Base-by-base conservation (phyloP, 139 green algal genomes). In the Picochlorum sp. region DNA sequence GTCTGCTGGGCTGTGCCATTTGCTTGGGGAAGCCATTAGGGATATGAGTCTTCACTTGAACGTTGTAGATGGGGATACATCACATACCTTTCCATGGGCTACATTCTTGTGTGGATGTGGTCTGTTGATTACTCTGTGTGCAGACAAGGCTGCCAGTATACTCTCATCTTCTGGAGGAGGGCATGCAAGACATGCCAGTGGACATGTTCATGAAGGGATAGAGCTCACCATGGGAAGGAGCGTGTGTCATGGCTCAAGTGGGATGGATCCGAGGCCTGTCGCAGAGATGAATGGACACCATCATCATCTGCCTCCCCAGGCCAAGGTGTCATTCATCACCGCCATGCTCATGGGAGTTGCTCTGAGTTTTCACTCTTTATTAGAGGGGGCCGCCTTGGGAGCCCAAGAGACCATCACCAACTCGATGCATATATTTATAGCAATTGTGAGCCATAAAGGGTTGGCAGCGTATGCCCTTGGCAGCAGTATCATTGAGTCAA, bases 391-490 rank as follows among this genome's bases (percentile, higher is more conserved):
- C 38, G 86, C 86, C 14, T 75, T 92, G 73, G 86, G 86, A 0
- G 86, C 86, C 5, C 86, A 93, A 71, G 49, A 71, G 47, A 82
- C 46, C 32, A 73, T 89, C 52, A 61, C 69, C 20, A 70, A 74
- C 45, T 86, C 82, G 13, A 30, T 84, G 16, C 82, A 93, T 67
- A 90, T 93, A 64, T 88, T 93, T 71, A 77, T 93, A 34, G 86
- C 86, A 20, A 90, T 93, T 46, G 78, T 71, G 16, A 78, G 75
- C 30, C 84, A 89, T 64, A 89, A 91, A 69, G 86, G 86, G 2
- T 76, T 92, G 58, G 86, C 86, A 4, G 86, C 86, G 1, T 92
- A 92, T 62, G 86, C 86, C 10, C 75, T 92, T 51, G 86, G 86
- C 4, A 80, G 80, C 52, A 84, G 72, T 65, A 69, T 92, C 3